These are phyloP conservation scores for Elongisporangium prolatum DNA, from an alignment of 352 stramenopile genomes.

Conservation along the genomic window DNA sequence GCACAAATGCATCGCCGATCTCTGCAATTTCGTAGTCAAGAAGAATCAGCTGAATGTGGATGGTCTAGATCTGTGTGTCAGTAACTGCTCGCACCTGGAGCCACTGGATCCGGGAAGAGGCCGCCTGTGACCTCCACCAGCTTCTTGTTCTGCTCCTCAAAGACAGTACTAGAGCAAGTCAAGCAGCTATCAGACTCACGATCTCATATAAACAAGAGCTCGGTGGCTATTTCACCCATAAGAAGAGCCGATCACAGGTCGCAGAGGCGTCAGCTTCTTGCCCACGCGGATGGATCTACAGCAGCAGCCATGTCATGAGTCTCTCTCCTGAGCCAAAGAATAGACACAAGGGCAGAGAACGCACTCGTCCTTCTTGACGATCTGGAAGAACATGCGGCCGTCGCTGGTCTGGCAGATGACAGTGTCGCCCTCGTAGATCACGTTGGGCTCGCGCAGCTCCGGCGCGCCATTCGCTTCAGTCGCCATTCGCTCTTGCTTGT, in stretches of 20 bases:
- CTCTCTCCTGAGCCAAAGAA: slow-evolving; percentile 5
- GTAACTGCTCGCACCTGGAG: slow-evolving; percentile 33
- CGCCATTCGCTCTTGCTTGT: neutral
- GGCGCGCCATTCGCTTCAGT: slow-evolving; percentile 1
- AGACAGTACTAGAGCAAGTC: slow-evolving; percentile 41
- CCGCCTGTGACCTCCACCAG: slow-evolving; percentile 65
- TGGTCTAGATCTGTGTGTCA: neutral
- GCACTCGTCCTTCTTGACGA: slow-evolving; percentile 64
- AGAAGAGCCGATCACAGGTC: slow-evolving; percentile 61
- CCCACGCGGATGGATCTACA: slow-evolving; percentile 64
- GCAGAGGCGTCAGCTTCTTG: slow-evolving; percentile 72
- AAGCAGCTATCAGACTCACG: neutral
- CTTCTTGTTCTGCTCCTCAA: slow-evolving; percentile 83
- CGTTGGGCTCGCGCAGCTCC: slow-evolving; percentile 37
- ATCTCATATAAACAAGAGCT: neutral
- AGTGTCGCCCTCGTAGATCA: slow-evolving; percentile 85
- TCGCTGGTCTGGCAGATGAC: slow-evolving; percentile 86
- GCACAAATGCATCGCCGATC: slow-evolving; percentile 74
- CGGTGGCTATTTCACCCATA: slow-evolving; percentile 39
- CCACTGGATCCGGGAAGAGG: slow-evolving; percentile 78
- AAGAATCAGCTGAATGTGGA: neutral
- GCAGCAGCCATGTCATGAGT: neutral
- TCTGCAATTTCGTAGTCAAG: slow-evolving; percentile 23
- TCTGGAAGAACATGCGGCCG: slow-evolving; percentile 82
- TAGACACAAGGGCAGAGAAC: too few relatives aligned